Percentiles rank a stretch among this genome's conserved stretches.
phyloP scores from a whole-genome alignment of 768 basidiomycete genomes.

The Coprinopsis marcescibilis region DNA sequence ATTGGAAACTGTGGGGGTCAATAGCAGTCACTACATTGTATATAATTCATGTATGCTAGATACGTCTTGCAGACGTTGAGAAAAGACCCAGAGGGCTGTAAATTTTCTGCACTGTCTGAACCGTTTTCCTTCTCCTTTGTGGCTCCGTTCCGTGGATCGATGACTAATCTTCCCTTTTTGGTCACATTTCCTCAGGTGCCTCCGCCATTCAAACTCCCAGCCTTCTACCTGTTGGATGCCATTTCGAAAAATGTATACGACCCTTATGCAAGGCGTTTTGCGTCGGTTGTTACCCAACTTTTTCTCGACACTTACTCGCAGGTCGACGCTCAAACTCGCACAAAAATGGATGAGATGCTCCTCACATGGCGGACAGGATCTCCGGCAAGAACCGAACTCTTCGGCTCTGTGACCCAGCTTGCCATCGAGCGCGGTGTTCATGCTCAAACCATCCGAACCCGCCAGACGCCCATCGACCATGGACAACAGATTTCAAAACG shows the following conservation, averaged over 20 bases:
- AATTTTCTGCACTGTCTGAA: background rate
- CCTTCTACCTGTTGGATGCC: constrained; percentile 93
- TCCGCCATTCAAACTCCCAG: constrained; percentile 85
- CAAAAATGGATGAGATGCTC: constrained; percentile 98
- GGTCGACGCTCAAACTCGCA: constrained; percentile 78
- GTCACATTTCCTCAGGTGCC: constrained; percentile 57
- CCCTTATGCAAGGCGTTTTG: constrained; percentile 85
- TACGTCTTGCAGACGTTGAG: no score
- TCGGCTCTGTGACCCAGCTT: constrained; percentile 73
- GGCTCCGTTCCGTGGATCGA: constrained; percentile 45
- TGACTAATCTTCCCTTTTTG: constrained; percentile 59
- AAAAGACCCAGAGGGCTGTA: no score
- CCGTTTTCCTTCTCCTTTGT: constrained; percentile 21
- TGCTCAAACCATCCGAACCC: background rate
- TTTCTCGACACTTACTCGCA: constrained; percentile 85
- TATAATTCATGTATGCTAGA: no score
- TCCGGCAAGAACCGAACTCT: constrained; percentile 75
- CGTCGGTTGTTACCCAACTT: constrained; percentile 72
- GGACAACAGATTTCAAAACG: constrained; percentile 56
- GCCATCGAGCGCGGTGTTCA: constrained; percentile 74
- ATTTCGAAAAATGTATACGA: constrained; percentile 95
- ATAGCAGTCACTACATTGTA: no score
- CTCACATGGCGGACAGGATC: constrained; percentile 90
- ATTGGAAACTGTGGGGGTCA: no score
- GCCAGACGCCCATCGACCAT: constrained; percentile 20